Percentiles rank a stretch among this genome's conserved stretches.
Evolutionary conservation across 73 alveolate genomes (phyloP).

Genomic region (Symbiodinium natans): DNA sequence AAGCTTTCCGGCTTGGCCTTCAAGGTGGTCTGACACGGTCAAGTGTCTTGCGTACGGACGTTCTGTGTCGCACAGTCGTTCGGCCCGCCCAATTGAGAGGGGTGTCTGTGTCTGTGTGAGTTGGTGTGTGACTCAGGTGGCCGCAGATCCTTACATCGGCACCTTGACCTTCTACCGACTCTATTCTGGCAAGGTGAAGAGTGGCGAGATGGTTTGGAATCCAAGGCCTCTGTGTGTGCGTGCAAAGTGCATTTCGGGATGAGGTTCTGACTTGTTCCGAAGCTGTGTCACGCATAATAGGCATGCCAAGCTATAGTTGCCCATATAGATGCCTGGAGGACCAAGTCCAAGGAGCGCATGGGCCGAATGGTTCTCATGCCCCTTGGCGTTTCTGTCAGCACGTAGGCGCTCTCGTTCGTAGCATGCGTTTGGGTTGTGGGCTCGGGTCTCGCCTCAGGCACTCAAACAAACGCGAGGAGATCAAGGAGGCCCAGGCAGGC

Average conservation of each 20-base stretch:
- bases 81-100: no score
- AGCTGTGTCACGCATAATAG: background rate
- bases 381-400: constrained; percentile 21
- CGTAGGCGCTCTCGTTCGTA: background rate
- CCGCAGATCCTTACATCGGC: constrained; percentile 95
- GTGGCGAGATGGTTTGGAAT: constrained; percentile 95
- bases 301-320: no score
- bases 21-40: no score
- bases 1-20: constrained; percentile 95
- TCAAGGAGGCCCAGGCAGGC: constrained; percentile 95
- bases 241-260: background rate
- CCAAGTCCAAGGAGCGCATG: constrained; percentile 95
- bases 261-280: background rate
- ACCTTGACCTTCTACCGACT: constrained; percentile 95
- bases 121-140: background rate
- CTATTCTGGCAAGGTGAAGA: constrained; percentile 96
- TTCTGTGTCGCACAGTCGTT: no score
- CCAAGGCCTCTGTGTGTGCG: constrained; percentile 29
- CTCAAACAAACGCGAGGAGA: constrained; percentile 94
- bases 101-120: no score
- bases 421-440: background rate
- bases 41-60: no score
- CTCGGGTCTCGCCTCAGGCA: background rate
- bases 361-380: constrained; percentile 97
- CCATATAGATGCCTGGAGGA: constrained; percentile 56